Percentiles rank a stretch among this genome's conserved stretches.
These are phyloP conservation scores for Scopulariopsis brevicaulis DNA, from an alignment of 2,329 filamentous ascomycete genomes.

Conservation along the genomic window DNA sequence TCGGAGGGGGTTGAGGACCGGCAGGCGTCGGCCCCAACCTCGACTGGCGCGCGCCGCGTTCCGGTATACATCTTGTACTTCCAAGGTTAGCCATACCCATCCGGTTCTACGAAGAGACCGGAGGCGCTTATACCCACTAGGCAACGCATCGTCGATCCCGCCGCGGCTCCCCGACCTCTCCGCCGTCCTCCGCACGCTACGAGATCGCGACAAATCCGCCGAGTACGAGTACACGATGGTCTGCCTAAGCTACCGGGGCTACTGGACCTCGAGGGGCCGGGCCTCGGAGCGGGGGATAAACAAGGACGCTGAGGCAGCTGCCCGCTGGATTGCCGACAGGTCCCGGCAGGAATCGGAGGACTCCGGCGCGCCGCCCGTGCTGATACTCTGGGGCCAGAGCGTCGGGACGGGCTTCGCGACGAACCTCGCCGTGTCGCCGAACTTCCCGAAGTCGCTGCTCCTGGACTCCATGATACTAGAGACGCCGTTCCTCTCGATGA, in stretches of 20 bases:
- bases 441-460: slow-evolving; percentile 14
- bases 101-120: slow-evolving; percentile 5
- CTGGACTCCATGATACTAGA: slow-evolving; percentile 52
- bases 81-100: slow-evolving; percentile 29
- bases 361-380: slow-evolving; percentile 15
- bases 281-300: slow-evolving; percentile 62
- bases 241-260: slow-evolving; percentile 57
- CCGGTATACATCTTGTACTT: slow-evolving; percentile 45
- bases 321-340: slow-evolving; percentile 45
- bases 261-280: slow-evolving; percentile 65
- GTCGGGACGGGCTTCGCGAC: slow-evolving; percentile 64
- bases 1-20: slow-evolving; percentile 19
- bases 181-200: slow-evolving; percentile 33
- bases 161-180: slow-evolving; percentile 46
- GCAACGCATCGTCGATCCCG: slow-evolving; percentile 48
- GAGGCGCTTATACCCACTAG: slow-evolving; percentile 18
- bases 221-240: slow-evolving; percentile 33
- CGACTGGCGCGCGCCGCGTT: slow-evolving; percentile 6
- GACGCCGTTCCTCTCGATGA: slow-evolving; percentile 63
- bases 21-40: slow-evolving; percentile 5
- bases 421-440: slow-evolving; percentile 36
- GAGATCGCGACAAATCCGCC: slow-evolving; percentile 21
- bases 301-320: slow-evolving; percentile 52
- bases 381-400: slow-evolving; percentile 68
- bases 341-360: slow-evolving; percentile 17